A percentile compares a stretch with the other conserved stretches of the same genome.
These are phyloP conservation scores for Drechslerella coelobrocha DNA, from an alignment of 2,329 filamentous ascomycete species.

Conservation along the genomic window DNA sequence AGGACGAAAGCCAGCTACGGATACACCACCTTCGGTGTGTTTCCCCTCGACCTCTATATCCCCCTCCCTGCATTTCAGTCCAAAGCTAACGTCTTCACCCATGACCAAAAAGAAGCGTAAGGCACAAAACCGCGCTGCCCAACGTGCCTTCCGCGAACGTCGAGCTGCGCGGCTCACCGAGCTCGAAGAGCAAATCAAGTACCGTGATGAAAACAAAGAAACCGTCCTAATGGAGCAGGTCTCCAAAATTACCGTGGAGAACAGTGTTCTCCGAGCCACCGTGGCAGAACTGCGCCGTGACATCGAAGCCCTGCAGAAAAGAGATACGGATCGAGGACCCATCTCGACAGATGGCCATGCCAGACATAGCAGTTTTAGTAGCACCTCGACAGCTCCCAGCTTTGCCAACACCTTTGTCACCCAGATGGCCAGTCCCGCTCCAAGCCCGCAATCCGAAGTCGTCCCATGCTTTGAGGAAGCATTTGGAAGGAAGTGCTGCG, in stretches of 20 bases:
- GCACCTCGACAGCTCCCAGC: constrained; percentile 33
- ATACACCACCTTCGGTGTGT: constrained; percentile 76
- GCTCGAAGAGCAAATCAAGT: constrained; percentile 71
- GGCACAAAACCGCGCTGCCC: constrained; percentile 90
- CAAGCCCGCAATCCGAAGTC: constrained; percentile 44
- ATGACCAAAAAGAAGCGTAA: constrained; percentile 70
- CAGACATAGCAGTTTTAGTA: constrained; percentile 38
- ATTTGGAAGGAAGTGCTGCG: constrained; percentile 47
- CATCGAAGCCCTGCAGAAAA: constrained; percentile 40
- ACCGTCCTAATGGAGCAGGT: constrained; percentile 67
- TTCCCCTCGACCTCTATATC: background rate
- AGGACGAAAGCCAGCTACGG: constrained; percentile 89
- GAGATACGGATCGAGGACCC: constrained; percentile 30
- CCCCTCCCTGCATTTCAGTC: background rate
- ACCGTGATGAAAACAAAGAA: constrained; percentile 63
- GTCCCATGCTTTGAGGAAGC: constrained; percentile 47
- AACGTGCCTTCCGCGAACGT: constrained; percentile 86
- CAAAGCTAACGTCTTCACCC: background rate
- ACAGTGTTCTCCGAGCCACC: constrained; percentile 42
- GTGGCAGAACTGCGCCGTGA: constrained; percentile 48
- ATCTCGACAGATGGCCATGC: constrained; percentile 15
- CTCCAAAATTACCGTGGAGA: constrained; percentile 53
- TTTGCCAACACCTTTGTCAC: constrained; percentile 43
- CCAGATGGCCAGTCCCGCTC: constrained; percentile 54
- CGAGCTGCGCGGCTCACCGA: constrained; percentile 83